Conservation (phyloP, 31 red algal genomes). For the Endocladia muricata region DNA sequence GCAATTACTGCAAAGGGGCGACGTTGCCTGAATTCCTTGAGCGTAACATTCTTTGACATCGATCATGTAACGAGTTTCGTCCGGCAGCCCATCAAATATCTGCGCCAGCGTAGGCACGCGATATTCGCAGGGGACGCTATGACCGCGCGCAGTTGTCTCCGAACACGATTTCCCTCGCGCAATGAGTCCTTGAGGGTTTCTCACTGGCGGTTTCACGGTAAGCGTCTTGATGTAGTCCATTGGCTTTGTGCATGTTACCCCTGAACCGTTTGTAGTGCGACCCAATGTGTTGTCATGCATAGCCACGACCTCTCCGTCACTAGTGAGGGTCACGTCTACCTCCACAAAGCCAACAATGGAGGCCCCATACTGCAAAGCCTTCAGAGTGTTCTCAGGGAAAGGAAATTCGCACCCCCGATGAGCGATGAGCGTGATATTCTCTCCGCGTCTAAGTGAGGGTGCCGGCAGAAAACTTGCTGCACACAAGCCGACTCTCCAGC, state of each 20-base stretch:
- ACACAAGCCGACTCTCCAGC: slow-evolving; percentile 64
- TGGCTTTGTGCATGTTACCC: slow-evolving; percentile 24
- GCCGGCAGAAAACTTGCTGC: slow-evolving; percentile 47
- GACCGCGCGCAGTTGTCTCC: background rate
- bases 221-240: slow-evolving; percentile 23
- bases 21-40: slow-evolving; percentile 5
- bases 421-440: slow-evolving; percentile 62
- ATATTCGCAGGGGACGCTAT: slow-evolving; percentile 41
- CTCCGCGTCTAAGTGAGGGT: slow-evolving; percentile 7
- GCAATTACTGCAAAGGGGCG: slow-evolving; percentile 46
- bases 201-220: slow-evolving; percentile 31
- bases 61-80: slow-evolving; percentile 51
- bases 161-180: slow-evolving; percentile 47
- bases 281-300: slow-evolving; percentile 62
- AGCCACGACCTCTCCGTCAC: slow-evolving; percentile 42
- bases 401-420: slow-evolving; percentile 66
- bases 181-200: slow-evolving; percentile 31
- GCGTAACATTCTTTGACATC: slow-evolving; percentile 65
- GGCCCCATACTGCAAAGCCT: slow-evolving; percentile 31
- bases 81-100: slow-evolving; percentile 50
- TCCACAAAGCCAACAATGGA: slow-evolving; percentile 39
- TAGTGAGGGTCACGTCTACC: slow-evolving; percentile 52
- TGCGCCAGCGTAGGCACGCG: slow-evolving; percentile 52
- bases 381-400: slow-evolving; percentile 58
- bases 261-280: slow-evolving; percentile 61